Conservation (phyloP, 75 land plant genomes). For the Adiantum capillusveneris region DNA sequence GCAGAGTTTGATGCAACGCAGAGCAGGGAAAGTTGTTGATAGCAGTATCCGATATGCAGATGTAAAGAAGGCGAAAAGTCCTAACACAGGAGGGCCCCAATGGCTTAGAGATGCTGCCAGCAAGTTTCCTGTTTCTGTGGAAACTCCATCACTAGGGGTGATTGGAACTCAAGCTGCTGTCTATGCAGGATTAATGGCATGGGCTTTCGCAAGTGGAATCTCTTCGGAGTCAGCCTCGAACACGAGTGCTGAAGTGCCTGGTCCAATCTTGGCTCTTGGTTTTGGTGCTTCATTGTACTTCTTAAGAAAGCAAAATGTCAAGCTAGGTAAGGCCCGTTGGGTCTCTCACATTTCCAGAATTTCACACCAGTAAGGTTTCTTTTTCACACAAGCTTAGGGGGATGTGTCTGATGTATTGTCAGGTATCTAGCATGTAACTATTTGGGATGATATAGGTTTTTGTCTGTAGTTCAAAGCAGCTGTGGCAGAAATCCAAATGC, state of each 20-base stretch:
- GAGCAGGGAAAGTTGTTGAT: conserved; percentile 79
- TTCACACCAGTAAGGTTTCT: too few species aligned
- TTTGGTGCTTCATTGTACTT: conserved; percentile 91
- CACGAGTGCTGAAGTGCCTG: conserved; percentile 83
- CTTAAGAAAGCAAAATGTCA: conserved; percentile 65
- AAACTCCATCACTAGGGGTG: conserved; percentile 44
- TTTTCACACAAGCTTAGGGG: too few species aligned
- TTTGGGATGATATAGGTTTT: too few species aligned
- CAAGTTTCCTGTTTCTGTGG: conserved; percentile 49
- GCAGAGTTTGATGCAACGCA: conserved; percentile 72
- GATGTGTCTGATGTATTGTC: too few species aligned
- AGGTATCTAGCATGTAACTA: too few species aligned
- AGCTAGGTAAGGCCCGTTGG: conserved; percentile 76
- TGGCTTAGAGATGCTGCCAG: conserved; percentile 53
- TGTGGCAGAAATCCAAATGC: too few species aligned
- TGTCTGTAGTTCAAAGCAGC: too few species aligned
- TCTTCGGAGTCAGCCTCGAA: conserved; percentile 29
- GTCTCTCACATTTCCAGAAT: too few species aligned
- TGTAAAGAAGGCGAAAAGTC: conserved; percentile 48
- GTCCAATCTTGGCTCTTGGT: conserved; percentile 71
- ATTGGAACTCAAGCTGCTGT: conserved; percentile 73
- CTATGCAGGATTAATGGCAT: conserved; percentile 72
- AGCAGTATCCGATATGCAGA: conserved; percentile 81
- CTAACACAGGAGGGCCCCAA: conserved; percentile 40
- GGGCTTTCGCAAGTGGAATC: conserved; percentile 60